Percentiles rank a stretch among this genome's conserved stretches.
These are phyloP conservation scores for Paraconiothyrium sp. DNA, from an alignment of 2,329 filamentous ascomycete species.

Conservation along the genomic window DNA sequence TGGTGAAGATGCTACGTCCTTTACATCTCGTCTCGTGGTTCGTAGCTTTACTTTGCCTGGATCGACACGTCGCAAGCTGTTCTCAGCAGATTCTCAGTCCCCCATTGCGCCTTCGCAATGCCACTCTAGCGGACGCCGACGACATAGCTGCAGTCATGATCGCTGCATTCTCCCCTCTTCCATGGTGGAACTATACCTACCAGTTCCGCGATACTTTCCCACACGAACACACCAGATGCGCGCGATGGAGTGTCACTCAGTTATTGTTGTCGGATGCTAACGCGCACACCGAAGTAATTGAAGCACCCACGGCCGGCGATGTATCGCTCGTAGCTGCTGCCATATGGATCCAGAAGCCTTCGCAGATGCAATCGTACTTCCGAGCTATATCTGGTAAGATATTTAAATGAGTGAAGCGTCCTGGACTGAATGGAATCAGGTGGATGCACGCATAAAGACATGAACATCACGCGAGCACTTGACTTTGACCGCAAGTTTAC, in stretches of 20 bases:
- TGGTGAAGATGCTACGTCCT: too few relatives aligned
- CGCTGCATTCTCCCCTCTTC: slow-evolving; percentile 14
- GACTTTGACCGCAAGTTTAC: slow-evolving; percentile 6
- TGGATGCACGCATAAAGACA: slow-evolving; percentile 16
- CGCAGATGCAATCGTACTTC: too few relatives aligned
- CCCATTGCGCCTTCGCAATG: slow-evolving; percentile 7
- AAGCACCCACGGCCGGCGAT: slow-evolving; percentile 5
- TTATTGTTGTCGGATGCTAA: not conserved
- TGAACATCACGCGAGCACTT: slow-evolving; percentile 14
- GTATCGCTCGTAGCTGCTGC: too few relatives aligned
- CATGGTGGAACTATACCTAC: slow-evolving; percentile 12
- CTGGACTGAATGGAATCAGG: slow-evolving; percentile 7
- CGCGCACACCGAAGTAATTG: slow-evolving; percentile 6
- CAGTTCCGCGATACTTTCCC: slow-evolving; percentile 11
- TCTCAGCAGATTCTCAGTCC: too few relatives aligned
- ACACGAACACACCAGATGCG: slow-evolving; percentile 11
- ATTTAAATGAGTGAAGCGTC: too few relatives aligned
- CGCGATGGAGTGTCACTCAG: not conserved
- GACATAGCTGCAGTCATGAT: slow-evolving; percentile 17
- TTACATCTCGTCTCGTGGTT: too few relatives aligned
- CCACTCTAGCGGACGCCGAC: slow-evolving; percentile 10
- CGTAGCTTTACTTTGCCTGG: too few relatives aligned
- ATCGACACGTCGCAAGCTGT: too few relatives aligned
- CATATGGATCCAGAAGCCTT: too few relatives aligned
- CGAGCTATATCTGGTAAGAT: not conserved